Base-by-base conservation (phyloP, 306 rosid genomes). In the Quercus mongolica region DNA sequence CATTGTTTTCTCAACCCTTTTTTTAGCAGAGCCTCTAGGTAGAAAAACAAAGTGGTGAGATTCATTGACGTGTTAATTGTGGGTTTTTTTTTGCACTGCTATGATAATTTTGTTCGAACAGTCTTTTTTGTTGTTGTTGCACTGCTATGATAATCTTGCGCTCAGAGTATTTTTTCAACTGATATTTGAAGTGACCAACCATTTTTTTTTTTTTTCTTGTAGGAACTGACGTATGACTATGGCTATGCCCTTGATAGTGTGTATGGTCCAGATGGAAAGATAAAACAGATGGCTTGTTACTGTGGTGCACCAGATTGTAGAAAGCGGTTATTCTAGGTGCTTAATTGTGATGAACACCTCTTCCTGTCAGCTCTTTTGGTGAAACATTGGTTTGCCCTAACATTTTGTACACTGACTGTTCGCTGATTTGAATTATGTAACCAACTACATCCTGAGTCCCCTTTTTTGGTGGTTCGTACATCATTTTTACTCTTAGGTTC, bases 221-320 rank as follows among this genome's bases (percentile, higher is more conserved):
- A 95, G 98, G 99, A 96, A 74, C 85, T 96, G 85, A 88, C 98
- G 0, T 96, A 96, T 69, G 99, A 96, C 85, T 96, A 96, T 63
- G 99, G 99, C 30, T 93, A 96, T 58, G 96, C 85, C 13, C 94
- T 93, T 35, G 97, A 96, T 78, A 95, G 99, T 15, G 99, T 95
- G 35, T 69, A 82, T 46, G 97, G 86, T 49, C 79, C 97, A 1
- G 90, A 91, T 75, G 98, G 98, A 68, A 91, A 91, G 86, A 73
- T 93, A 23, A 88, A 83, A 79, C 84, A 93, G 90, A 86, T 93
- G 98, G 15, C 80, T 1, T 96, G 99, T 83, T 94, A 82, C 74
- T 96, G 99, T 71, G 99, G 99, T 67, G 97, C 99, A n/a, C 21
- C 88, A 6, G 97, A 86, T 59, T 96, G 99, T 80, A 89, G 84